A percentile compares a stretch with the other conserved stretches of the same genome.
Conservation (phyloP, 2,329 filamentous ascomycete species). For the Aspergillus ochraceus region DNA sequence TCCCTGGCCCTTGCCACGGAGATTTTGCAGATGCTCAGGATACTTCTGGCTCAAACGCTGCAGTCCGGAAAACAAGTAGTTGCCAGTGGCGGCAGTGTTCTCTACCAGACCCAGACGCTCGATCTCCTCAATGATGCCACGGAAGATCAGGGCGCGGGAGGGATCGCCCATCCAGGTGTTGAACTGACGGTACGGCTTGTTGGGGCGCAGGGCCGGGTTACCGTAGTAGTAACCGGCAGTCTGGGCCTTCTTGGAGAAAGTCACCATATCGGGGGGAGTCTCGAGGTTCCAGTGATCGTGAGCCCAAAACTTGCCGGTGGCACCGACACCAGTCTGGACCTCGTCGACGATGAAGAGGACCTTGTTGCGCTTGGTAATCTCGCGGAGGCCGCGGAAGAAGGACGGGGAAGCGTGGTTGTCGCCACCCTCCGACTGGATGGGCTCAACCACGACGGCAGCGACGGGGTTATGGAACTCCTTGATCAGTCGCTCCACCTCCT, state of each 20-base stretch:
- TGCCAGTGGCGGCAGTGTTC: conserved; percentile 74
- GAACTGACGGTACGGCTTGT: conserved; percentile 94
- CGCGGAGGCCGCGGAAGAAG: conserved; percentile 84
- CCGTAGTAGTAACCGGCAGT: conserved; percentile 91
- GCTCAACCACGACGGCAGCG: conserved; percentile 81
- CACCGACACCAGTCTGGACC: conserved; percentile 89
- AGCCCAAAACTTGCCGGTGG: conserved; percentile 93
- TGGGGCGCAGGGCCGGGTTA: conserved; percentile 75
- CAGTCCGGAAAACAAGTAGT: conserved; percentile 73
- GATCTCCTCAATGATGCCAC: conserved; percentile 80
- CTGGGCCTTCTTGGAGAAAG: conserved; percentile 94
- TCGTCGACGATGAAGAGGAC: conserved; percentile 90
- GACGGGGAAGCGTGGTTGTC: conserved; percentile 88
- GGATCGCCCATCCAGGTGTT: conserved; percentile 98
- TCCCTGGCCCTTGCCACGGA: conserved; percentile 82
- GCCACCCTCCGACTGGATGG: conserved; percentile 89
- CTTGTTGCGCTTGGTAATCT: conserved; percentile 65
- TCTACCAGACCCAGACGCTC: conserved; percentile 73
- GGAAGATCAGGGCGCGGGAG: conserved; percentile 79
- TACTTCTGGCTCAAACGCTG: conserved; percentile 67
- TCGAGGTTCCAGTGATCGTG: conserved; percentile 90
- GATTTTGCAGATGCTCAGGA: conserved; percentile 75
- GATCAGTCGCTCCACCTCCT: conserved; percentile 80
- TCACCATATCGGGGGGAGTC: conserved; percentile 85
- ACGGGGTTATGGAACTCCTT: conserved; percentile 75